Percentiles rank a stretch among this genome's conserved stretches.
These are phyloP conservation scores for Osmanthus fragrans DNA, from an alignment of 257 asterid genomes.

Conservation along the genomic window DNA sequence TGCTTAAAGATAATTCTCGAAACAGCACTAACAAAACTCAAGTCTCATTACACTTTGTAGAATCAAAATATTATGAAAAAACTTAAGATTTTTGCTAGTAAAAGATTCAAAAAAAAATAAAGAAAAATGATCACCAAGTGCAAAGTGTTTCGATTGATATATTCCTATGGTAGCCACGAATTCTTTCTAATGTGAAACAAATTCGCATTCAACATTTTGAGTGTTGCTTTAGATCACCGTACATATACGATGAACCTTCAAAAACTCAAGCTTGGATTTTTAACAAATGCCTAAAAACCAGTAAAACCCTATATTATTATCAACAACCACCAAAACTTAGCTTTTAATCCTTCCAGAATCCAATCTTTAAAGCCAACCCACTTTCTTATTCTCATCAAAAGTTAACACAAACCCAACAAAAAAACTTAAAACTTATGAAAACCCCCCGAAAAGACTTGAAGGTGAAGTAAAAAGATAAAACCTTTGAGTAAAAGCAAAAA, in stretches of 20 bases:
- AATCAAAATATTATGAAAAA: too few relatives aligned
- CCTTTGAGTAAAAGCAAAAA: too few relatives aligned
- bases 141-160: too few relatives aligned
- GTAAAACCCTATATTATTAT: conserved; percentile 8
- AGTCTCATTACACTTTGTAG: too few relatives aligned
- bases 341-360: conserved; percentile 38
- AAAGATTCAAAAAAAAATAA: too few relatives aligned
- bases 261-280: conserved; percentile 29
- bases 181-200: conserved; percentile 80
- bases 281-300: conserved; percentile 30
- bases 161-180: conserved; percentile 97
- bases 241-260: conserved; percentile 11
- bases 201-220: conserved; percentile 79
- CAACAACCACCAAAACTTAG: conserved; percentile 27
- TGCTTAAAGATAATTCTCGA: too few relatives aligned
- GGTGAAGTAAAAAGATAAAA: neutral
- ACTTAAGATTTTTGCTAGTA: too few relatives aligned
- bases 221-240: conserved; percentile 11
- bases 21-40: too few relatives aligned
- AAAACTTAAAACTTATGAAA: conserved; percentile 20
- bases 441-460: conserved; percentile 18
- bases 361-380: conserved; percentile 41
- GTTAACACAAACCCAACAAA: neutral
- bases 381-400: conserved; percentile 11
- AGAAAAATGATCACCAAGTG: too few relatives aligned